Conservation (phyloP, 2,329 filamentous ascomycete genomes). For the Neofusicoccum umdonicola region DNA sequence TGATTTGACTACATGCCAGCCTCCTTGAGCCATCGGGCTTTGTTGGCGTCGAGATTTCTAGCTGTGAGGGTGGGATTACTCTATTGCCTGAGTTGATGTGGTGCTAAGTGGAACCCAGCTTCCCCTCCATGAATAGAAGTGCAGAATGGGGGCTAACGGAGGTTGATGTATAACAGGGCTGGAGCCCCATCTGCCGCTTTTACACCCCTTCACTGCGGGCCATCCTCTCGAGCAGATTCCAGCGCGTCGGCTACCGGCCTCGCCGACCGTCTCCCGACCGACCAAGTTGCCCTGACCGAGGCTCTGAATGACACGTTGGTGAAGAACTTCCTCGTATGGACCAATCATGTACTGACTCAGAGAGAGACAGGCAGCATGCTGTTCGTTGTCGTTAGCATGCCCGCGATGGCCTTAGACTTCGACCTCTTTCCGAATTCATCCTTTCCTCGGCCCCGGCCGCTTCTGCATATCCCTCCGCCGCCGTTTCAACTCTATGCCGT, state of each 20-base stretch:
- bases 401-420: neutral
- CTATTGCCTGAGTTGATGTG: neutral
- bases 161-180: conserved; percentile 5
- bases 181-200: neutral
- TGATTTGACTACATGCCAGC: neutral
- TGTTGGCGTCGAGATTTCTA: neutral
- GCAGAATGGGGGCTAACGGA: neutral
- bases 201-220: neutral
- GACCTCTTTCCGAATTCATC: neutral
- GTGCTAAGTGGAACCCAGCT: neutral
- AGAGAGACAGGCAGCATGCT: neutral
- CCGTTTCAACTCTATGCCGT: neutral
- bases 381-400: neutral
- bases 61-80: neutral
- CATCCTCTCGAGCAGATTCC: neutral
- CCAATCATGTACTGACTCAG: neutral
- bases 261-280: neutral
- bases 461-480: neutral
- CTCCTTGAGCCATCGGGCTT: neutral
- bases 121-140: neutral
- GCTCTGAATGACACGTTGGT: neutral
- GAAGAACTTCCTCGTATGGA: neutral
- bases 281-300: neutral
- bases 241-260: neutral
- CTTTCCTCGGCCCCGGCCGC: neutral